Conservation (phyloP, 495 filamentous ascomycete genomes). For the Annulohypoxylon moriforme region DNA sequence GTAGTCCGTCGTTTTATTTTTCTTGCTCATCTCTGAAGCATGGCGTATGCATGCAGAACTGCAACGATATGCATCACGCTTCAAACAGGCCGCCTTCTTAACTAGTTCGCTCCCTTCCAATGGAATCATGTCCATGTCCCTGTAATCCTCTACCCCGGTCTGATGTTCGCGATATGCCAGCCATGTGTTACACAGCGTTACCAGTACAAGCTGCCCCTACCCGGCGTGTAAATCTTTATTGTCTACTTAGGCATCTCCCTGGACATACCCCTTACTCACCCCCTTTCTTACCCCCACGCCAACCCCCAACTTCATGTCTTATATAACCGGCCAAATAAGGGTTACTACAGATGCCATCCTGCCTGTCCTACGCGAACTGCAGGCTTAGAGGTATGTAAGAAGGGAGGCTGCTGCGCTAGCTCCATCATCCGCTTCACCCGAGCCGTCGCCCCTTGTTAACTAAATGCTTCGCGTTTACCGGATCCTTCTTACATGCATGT, state of each 20-base stretch:
- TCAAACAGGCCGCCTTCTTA: slow-evolving; percentile 16
- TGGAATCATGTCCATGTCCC: slow-evolving; percentile 2
- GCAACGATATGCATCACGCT: slow-evolving; percentile 20
- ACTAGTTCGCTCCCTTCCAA: not conserved
- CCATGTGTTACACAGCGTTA: slow-evolving; percentile 25
- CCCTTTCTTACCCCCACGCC: slow-evolving; percentile 27
- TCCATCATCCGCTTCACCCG: slow-evolving; percentile 1
- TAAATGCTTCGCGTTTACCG: not conserved
- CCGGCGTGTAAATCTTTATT: slow-evolving; percentile 27
- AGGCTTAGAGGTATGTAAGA: not conserved
- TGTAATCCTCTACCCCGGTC: slow-evolving; percentile 10
- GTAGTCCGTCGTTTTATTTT: slow-evolving; percentile 12
- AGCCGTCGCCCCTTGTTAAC: not conserved
- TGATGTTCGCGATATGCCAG: slow-evolving; percentile 16
- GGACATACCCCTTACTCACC: not conserved
- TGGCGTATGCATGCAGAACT: slow-evolving; percentile 34
- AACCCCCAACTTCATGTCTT: slow-evolving; percentile 10
- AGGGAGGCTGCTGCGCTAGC: not conserved
- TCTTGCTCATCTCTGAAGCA: slow-evolving; percentile 11
- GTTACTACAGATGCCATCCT: slow-evolving; percentile 25
- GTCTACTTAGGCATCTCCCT: slow-evolving; percentile 16
- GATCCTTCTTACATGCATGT: slow-evolving; percentile 7
- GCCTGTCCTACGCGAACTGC: slow-evolving; percentile 16
- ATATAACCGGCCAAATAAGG: slow-evolving; percentile 16
- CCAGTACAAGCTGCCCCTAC: slow-evolving; percentile 26